These are phyloP conservation scores for Phytophthora ohioensis DNA, from an alignment of 352 stramenopile species.

Conservation along the genomic window DNA sequence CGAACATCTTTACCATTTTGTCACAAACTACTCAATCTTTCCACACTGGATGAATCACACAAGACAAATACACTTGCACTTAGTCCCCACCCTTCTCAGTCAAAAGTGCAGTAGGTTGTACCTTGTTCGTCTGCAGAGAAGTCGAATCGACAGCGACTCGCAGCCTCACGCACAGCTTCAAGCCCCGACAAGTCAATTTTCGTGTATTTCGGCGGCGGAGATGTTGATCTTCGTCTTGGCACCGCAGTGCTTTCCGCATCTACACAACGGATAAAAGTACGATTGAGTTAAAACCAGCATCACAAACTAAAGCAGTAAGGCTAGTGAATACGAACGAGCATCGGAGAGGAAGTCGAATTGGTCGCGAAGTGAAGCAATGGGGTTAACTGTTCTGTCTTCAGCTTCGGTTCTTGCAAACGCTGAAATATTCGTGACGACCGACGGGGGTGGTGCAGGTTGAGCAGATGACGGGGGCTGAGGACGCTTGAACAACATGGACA, in stretches of 20 bases:
- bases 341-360: conserved; percentile 42
- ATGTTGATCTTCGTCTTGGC: conserved; percentile 2
- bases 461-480: background rate
- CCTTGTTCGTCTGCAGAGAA: conserved; percentile 47
- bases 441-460: background rate
- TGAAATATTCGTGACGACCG: conserved; percentile 4
- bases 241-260: conserved; percentile 2
- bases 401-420: conserved; percentile 11
- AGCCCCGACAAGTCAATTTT: conserved; percentile 48
- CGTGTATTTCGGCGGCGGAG: conserved; percentile 25
- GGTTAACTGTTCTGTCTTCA: conserved; percentile 41
- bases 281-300: background rate
- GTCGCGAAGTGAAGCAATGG: conserved; percentile 37
- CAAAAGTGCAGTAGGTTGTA: conserved; percentile 4
- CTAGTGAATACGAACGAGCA: conserved; percentile 22
- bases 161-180: conserved; percentile 53
- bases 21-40: conserved; percentile 12
- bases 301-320: background rate
- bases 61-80: conserved; percentile 17
- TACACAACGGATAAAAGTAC: conserved; percentile 8
- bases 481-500: conserved; percentile 38
- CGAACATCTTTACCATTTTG: background rate
- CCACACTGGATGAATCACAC: conserved; percentile 14
- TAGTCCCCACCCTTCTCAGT: conserved; percentile 1
- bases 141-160: conserved; percentile 49